Evolutionary conservation across 2,329 filamentous ascomycete genomes (phyloP).

Genomic region (Endoconidiophora polonica): DNA sequence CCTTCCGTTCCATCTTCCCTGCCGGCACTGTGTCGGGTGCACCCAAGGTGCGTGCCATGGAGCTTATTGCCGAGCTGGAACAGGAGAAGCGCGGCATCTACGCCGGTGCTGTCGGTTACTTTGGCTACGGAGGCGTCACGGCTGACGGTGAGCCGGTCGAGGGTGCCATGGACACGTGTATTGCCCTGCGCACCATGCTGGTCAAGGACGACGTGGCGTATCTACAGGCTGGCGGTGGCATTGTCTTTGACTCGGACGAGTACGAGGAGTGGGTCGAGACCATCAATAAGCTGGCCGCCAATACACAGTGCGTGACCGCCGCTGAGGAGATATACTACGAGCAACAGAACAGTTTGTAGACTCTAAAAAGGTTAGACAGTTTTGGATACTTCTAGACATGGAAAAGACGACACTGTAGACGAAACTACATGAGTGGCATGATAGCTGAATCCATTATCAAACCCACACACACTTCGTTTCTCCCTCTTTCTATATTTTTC

Average conservation of each 20-base stretch:
- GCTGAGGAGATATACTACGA: slow-evolving; percentile 52
- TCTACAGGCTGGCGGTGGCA: slow-evolving; percentile 74
- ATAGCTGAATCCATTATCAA: background rate
- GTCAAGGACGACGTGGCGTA: slow-evolving; percentile 84
- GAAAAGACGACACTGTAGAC: too few species aligned
- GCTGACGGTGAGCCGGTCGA: slow-evolving; percentile 46
- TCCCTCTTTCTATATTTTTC: background rate
- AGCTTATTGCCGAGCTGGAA: slow-evolving; percentile 88
- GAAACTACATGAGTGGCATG: too few species aligned
- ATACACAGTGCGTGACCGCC: slow-evolving; percentile 72
- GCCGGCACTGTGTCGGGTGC: slow-evolving; percentile 91
- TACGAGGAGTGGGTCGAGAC: slow-evolving; percentile 92
- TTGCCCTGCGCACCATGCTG: slow-evolving; percentile 78
- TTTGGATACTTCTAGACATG: too few species aligned
- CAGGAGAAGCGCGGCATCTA: slow-evolving; percentile 89
- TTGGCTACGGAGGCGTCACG: slow-evolving; percentile 66
- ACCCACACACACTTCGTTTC: background rate
- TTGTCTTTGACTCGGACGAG: slow-evolving; percentile 84
- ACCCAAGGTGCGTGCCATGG: slow-evolving; percentile 93
- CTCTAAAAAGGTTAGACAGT: too few species aligned
- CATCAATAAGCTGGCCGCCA: slow-evolving; percentile 84
- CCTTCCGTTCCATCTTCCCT: slow-evolving; percentile 91
- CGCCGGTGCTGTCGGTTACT: slow-evolving; percentile 91
- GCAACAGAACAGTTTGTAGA: slow-evolving; percentile 16
- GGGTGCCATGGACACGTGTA: slow-evolving; percentile 81